Percentiles rank a stretch among this genome's conserved stretches.
Conservation (phyloP, 2,329 filamentous ascomycete genomes). For the Diaporthe vaccinii region DNA sequence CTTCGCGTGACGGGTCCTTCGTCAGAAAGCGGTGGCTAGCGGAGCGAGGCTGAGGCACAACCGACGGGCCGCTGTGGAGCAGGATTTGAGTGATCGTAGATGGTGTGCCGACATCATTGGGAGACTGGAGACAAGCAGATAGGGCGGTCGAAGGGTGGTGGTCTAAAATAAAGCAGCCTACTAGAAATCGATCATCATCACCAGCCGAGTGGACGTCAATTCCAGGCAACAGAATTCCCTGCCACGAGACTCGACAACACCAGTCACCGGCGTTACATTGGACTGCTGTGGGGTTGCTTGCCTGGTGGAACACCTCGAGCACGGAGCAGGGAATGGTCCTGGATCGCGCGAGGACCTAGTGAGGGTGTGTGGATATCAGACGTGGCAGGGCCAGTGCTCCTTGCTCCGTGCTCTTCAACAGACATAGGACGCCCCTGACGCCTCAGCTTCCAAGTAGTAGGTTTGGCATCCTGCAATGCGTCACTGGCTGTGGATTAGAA, state of each 20-base stretch:
- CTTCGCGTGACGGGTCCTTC: not conserved
- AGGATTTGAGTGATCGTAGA: conserved; percentile 10
- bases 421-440: not conserved
- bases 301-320: not conserved
- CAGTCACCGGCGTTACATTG: conserved; percentile 10
- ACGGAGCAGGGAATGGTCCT: not conserved
- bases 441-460: too few species aligned
- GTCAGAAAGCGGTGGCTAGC: not conserved
- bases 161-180: conserved; percentile 6
- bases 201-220: conserved; percentile 1
- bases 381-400: not conserved
- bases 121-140: not conserved
- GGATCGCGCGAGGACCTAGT: not conserved
- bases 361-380: conserved; percentile 13
- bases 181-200: not conserved
- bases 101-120: not conserved
- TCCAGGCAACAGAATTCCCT: conserved; percentile 35
- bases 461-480: not conserved
- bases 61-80: not conserved
- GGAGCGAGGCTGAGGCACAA: conserved; percentile 8
- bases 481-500: not conserved
- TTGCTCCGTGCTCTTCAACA: too few species aligned
- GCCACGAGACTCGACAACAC: conserved; percentile 8
- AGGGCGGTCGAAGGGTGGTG: not conserved
- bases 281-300: not conserved